A percentile compares a stretch with the other conserved stretches of the same genome.
These are phyloP conservation scores for Agarophyton chilense DNA, from an alignment of 23 red algal species.

Conservation along the genomic window DNA sequence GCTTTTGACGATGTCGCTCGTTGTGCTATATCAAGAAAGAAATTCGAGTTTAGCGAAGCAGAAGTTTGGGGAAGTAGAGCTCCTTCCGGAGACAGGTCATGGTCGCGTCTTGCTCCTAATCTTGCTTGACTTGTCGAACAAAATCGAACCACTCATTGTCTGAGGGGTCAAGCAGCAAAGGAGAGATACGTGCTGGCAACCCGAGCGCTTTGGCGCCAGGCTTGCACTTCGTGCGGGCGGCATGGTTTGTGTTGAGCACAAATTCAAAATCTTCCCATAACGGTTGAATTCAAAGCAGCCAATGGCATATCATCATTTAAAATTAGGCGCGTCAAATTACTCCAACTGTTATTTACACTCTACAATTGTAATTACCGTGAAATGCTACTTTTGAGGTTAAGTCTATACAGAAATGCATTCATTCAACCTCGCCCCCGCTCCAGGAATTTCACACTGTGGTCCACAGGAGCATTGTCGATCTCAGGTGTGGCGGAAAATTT, in stretches of 20 bases:
- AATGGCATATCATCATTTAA: background rate
- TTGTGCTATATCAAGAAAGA: background rate
- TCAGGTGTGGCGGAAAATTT: too few relatives aligned
- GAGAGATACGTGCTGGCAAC: background rate
- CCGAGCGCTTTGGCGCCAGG: background rate
- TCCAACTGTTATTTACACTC: background rate
- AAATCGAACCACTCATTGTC: background rate
- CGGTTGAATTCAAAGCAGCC: constrained; percentile 32
- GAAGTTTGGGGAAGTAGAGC: background rate
- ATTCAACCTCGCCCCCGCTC: too few relatives aligned
- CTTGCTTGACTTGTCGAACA: background rate
- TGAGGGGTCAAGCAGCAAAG: too few relatives aligned
- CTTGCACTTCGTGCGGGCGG: background rate
- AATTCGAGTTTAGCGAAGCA: background rate
- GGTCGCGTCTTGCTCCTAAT: background rate
- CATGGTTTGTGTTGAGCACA: background rate
- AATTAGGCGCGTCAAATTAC: background rate
- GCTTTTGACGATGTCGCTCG: background rate
- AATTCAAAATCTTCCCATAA: constrained; percentile 20
- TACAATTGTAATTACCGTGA: background rate
- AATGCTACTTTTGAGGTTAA: too few relatives aligned
- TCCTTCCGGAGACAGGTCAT: background rate
- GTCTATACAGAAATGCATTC: too few relatives aligned
- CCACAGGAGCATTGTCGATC: too few relatives aligned
- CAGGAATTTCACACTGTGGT: too few relatives aligned